Evolutionary conservation across 306 rosid genomes (phyloP), one percentile per base, ranked within the genome.

Genomic region (Sechiopsis laciniata): DNA sequence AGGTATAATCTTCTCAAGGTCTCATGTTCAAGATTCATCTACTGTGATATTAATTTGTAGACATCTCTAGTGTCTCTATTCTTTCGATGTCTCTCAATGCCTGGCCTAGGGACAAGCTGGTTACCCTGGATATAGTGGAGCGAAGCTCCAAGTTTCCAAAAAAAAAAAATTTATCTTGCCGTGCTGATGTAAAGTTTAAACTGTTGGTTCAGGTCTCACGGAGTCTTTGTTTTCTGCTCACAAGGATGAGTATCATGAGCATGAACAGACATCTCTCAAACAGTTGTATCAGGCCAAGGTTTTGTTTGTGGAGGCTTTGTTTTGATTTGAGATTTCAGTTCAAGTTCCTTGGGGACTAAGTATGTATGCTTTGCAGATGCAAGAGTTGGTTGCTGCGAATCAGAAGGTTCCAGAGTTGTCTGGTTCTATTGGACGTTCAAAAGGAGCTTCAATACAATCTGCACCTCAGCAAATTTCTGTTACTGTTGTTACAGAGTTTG

Each of bases 191-290:
- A 72, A 62, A 57, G 45, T 48, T 45, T 69, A 74, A 42, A 77
- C 35, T 78, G 69, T 59, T 81, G 80, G 66, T 85, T 75, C 89
- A 93, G 98, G 98, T 80, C 88, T 90, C 72, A 88, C 96, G 11
- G 98, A 93, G 78, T 93, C 96, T 72, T 76, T 93, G 82, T 93
- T 93, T 82, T 84, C 94, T 78, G 82, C 74, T 83, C 86, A 90
- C 89, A 93, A 88, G 86, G 98, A 93, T 81, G 98, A 91, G 80
- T 93, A 93, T 83, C 90, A 88, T 76, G 98, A 93, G 81, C 88
- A 82, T 70, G 98, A 93, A 84, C 97, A 82, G 86, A 97, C 94
- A 76, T 88, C 98, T 69, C 98, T 90, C 74, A 82, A 76, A 80
- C 97, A 90, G 76, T 84, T 93, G 76, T 93, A 90, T 79, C 88